Evolutionary conservation across 2,329 filamentous ascomycete species (phyloP), one percentile per base, ranked within the genome.

Genomic region (Gnomoniopsis smithogilvyi): DNA sequence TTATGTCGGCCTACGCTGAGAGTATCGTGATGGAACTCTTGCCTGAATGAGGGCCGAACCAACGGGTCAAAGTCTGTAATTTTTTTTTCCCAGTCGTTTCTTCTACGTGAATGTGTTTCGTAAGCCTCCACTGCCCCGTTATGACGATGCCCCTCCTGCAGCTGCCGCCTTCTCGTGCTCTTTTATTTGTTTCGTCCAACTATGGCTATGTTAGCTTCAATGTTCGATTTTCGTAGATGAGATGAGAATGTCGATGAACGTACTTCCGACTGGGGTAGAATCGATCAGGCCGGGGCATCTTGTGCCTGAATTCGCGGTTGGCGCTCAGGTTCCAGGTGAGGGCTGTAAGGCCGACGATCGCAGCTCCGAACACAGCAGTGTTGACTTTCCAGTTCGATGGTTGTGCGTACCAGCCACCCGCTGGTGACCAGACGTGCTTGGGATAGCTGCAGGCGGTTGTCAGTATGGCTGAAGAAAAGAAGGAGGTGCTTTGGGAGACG

Each of bases 381-480:
- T 99, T 99, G 69, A 80, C 78, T 75, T 90, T 95, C 95, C 95
- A 99, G 83, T 99, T 99, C 67, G 84, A 81, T 56, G 95, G 95
- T 74, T 96, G 94, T 56, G 89, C 80, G 78, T 99, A 99, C 95
- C 95, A 99, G 77, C 95, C 95, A 83, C 95, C 95, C 65, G 94
- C 83, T 63, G 95, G 95, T 71, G 95, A 98, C 95, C 95, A 99
- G 83, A 99, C 92, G 83, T 99, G 94, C 83, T 96, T 97, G 75
- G 92, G 93, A 78, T 96, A 96, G 72, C 92, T 96, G 69, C 50
- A 45, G 19, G n/a, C 26, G 54, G 51, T 51, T 60, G 58, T 64
- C 64, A 63, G 62, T 51, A 41, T 51, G 53, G 60, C 43, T 51
- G 62, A 22, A 22, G 17, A 15, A 41, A n/a, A n/a, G 19, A 50